Percentiles rank a stretch among this genome's conserved stretches.
These are phyloP conservation scores for Chalciporus sp. DNA, from an alignment of 1,284 basidiomycete genomes.

Conservation along the genomic window DNA sequence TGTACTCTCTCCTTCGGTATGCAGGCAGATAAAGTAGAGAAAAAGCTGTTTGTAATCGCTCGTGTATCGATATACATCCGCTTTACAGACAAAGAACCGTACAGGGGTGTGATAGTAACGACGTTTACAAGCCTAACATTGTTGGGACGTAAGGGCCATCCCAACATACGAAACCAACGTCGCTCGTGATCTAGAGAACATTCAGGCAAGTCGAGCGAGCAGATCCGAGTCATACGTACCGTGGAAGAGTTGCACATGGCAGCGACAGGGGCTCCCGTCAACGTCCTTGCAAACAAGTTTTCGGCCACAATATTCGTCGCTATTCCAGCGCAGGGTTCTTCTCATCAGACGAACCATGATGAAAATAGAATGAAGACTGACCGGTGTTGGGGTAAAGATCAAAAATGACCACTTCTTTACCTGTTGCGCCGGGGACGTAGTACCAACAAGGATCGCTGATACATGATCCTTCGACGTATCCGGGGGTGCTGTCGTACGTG, in stretches of 20 bases:
- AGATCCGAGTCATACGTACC: slow-evolving; percentile 34
- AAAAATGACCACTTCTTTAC: slow-evolving; percentile 60
- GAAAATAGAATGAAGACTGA: slow-evolving; percentile 19
- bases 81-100: slow-evolving; percentile 20
- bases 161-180: slow-evolving; percentile 60
- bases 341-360: not conserved
- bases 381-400: slow-evolving; percentile 58
- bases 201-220: not conserved
- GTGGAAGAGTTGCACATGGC: slow-evolving; percentile 59
- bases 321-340: not conserved
- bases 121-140: not conserved
- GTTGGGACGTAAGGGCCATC: slow-evolving; percentile 45
- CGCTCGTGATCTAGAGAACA: slow-evolving; percentile 43
- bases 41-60: slow-evolving; percentile 32
- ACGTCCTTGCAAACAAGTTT: slow-evolving; percentile 47
- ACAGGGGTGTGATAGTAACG: too few species aligned
- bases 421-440: slow-evolving; percentile 52
- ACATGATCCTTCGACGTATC: slow-evolving; percentile 47
- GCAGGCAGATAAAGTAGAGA: slow-evolving; percentile 20
- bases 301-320: slow-evolving; percentile 53
- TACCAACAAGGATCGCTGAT: slow-evolving; percentile 54
- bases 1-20: slow-evolving; percentile 1
- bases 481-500: slow-evolving; percentile 41
- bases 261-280: slow-evolving; percentile 43
- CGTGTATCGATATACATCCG: slow-evolving; percentile 29